phyloP scores from a whole-genome alignment of 768 basidiomycete species.

The Tremella mesenterica region DNA sequence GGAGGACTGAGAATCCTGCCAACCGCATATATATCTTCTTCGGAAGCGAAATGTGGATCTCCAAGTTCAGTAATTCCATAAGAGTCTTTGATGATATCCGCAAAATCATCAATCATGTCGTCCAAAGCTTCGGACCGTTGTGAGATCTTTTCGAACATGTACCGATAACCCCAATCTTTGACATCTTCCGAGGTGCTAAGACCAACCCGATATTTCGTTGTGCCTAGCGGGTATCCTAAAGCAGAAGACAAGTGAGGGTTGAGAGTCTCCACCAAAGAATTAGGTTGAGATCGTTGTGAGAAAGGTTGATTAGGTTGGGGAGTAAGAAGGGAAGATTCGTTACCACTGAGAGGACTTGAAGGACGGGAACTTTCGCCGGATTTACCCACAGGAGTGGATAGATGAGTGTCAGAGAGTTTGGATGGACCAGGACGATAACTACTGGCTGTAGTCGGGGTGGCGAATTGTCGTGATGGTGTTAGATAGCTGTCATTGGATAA shows the following conservation, averaged over 20 bases:
- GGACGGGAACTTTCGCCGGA: slow-evolving; percentile 12
- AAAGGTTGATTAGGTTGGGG: slow-evolving; percentile 30
- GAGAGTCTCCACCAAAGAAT: slow-evolving; percentile 45
- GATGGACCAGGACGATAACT: slow-evolving; percentile 28
- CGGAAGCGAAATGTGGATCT: slow-evolving; percentile 59
- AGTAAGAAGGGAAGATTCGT: slow-evolving; percentile 24
- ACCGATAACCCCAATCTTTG: slow-evolving; percentile 50
- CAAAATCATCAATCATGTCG: slow-evolving; percentile 76
- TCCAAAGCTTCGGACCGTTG: slow-evolving; percentile 79
- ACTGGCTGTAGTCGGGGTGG: slow-evolving; percentile 23
- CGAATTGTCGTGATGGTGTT: slow-evolving; percentile 9
- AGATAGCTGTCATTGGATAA: background rate
- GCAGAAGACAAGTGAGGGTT: slow-evolving; percentile 34
- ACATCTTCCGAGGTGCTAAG: slow-evolving; percentile 35
- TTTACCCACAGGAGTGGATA: slow-evolving; percentile 13
- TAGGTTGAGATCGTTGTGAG: slow-evolving; percentile 33
- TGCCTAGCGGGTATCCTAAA: slow-evolving; percentile 16
- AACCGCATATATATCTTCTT: slow-evolving; percentile 62
- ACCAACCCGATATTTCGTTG: slow-evolving; percentile 34
- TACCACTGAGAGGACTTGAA: slow-evolving; percentile 27
- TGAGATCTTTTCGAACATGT: slow-evolving; percentile 87
- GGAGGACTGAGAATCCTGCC: slow-evolving; percentile 52
- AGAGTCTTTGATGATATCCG: slow-evolving; percentile 59
- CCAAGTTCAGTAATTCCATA: slow-evolving; percentile 67
- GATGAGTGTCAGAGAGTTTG: slow-evolving; percentile 7